A percentile compares a stretch with the other conserved stretches of the same genome.
These are phyloP conservation scores for Apiotrichum domesticum DNA, from an alignment of 1,284 basidiomycete genomes.

Conservation along the genomic window DNA sequence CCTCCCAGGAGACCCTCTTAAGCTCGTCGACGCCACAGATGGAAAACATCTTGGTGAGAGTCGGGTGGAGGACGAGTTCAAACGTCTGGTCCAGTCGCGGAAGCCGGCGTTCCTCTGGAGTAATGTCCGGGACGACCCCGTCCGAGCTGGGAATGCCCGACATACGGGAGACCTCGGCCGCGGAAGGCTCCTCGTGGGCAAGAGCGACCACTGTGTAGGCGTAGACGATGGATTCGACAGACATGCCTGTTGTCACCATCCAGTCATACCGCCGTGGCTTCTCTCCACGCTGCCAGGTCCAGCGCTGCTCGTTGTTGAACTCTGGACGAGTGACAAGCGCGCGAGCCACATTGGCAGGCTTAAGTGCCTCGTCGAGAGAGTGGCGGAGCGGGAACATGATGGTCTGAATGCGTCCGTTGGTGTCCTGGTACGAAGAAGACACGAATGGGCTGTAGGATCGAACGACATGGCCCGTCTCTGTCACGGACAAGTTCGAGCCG, in stretches of 20 bases:
- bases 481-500: conserved; percentile 18
- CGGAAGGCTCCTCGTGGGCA: conserved; percentile 32
- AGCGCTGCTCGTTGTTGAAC: conserved; percentile 17
- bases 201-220: conserved; percentile 37
- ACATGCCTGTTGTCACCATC: conserved; percentile 27
- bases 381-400: conserved; percentile 28
- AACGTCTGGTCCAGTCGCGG: conserved; percentile 32
- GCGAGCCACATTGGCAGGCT: conserved; percentile 4
- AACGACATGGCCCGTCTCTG: conserved; percentile 20
- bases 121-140: conserved; percentile 19
- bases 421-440: conserved; percentile 19
- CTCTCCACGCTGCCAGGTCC: conserved; percentile 33
- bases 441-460: conserved; percentile 31
- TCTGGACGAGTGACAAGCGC: conserved; percentile 8
- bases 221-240: conserved; percentile 33
- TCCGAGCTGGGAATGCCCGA: conserved; percentile 36
- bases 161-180: conserved; percentile 25
- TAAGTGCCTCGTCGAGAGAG: conserved; percentile 18
- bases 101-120: conserved; percentile 21
- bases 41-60: conserved; percentile 25
- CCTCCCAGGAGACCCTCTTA: conserved; percentile 35
- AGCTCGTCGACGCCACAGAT: conserved; percentile 36
- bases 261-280: conserved; percentile 30
- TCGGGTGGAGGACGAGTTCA: conserved; percentile 33
- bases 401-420: conserved; percentile 17